These are phyloP conservation scores for Cryptosporidium sp. DNA, from an alignment of 169 alveolate species.

Conservation along the genomic window DNA sequence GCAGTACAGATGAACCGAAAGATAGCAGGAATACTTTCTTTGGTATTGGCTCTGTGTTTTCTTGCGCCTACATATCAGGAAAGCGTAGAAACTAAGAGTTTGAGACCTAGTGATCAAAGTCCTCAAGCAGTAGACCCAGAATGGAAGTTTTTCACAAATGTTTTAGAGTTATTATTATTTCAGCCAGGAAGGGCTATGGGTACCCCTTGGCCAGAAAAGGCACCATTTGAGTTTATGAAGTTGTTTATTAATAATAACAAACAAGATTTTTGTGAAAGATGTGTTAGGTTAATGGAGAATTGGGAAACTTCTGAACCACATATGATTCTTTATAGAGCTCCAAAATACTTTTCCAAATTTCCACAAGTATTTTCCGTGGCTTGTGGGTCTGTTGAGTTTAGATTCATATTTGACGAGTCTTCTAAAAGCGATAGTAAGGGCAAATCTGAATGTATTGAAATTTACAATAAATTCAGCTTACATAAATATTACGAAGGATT, in stretches of 20 bases:
- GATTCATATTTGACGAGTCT: background rate
- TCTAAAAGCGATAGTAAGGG: background rate
- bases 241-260: conserved; percentile 4
- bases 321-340: conserved; percentile 64
- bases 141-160: conserved; percentile 29
- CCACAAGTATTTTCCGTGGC: conserved; percentile 29
- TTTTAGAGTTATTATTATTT: conserved; percentile 32
- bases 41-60: background rate
- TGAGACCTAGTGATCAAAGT: background rate
- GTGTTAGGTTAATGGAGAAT: conserved; percentile 26
- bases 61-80: background rate
- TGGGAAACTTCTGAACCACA: conserved; percentile 65
- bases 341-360: conserved; percentile 35
- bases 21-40: background rate
- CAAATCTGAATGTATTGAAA: background rate
- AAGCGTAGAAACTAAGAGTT: background rate
- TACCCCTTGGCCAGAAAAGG: conserved; percentile 62
- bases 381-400: conserved; percentile 49
- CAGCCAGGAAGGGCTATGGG: conserved; percentile 76
- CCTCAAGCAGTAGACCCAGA: background rate
- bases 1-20: background rate
- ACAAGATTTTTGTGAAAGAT: conserved; percentile 24
- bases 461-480: conserved; percentile 24
- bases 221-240: conserved; percentile 50
- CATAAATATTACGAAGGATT: conserved; percentile 55